Conservation (phyloP, 2,329 filamentous ascomycete species). For the Epicoccum nigrum region DNA sequence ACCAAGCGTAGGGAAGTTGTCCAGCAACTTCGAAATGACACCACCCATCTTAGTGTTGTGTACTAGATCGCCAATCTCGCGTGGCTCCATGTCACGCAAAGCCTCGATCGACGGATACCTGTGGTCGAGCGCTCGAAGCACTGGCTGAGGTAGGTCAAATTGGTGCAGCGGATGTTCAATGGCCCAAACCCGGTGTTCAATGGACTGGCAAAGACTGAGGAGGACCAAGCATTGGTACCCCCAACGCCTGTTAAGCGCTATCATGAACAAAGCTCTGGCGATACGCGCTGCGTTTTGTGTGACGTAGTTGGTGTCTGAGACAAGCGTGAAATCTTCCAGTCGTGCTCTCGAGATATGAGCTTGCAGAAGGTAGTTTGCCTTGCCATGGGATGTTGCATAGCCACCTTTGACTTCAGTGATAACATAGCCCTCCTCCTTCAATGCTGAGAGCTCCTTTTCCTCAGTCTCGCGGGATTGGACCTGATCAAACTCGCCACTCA, state of each 20-base stretch:
- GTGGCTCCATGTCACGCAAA: constrained; percentile 89
- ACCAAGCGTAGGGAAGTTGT: constrained; percentile 89
- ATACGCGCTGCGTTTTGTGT: constrained; percentile 95
- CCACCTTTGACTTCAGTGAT: constrained; percentile 79
- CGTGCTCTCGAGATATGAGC: constrained; percentile 88
- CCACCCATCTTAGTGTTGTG: constrained; percentile 88
- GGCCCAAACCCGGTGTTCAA: constrained; percentile 94
- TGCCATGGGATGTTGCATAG: constrained; percentile 74
- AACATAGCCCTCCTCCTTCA: constrained; percentile 69
- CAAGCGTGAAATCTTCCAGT: constrained; percentile 90
- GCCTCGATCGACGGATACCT: constrained; percentile 80
- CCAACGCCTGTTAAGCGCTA: constrained; percentile 93
- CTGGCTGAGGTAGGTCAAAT: constrained; percentile 84
- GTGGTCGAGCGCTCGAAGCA: constrained; percentile 84
- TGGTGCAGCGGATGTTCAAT: constrained; percentile 95
- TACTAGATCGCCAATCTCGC: constrained; percentile 88
- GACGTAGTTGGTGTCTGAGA: constrained; percentile 92
- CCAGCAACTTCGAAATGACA: constrained; percentile 78
- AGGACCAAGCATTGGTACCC: constrained; percentile 93
- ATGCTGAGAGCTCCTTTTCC: constrained; percentile 78
- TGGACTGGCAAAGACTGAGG: constrained; percentile 91
- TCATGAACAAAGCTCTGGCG: constrained; percentile 94
- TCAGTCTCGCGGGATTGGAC: constrained; percentile 92
- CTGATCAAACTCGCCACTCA: constrained; percentile 98
- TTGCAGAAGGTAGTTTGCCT: constrained; percentile 95